phyloP scores from a whole-genome alignment of 768 basidiomycete species.

The Hydnomerulius pinastri region DNA sequence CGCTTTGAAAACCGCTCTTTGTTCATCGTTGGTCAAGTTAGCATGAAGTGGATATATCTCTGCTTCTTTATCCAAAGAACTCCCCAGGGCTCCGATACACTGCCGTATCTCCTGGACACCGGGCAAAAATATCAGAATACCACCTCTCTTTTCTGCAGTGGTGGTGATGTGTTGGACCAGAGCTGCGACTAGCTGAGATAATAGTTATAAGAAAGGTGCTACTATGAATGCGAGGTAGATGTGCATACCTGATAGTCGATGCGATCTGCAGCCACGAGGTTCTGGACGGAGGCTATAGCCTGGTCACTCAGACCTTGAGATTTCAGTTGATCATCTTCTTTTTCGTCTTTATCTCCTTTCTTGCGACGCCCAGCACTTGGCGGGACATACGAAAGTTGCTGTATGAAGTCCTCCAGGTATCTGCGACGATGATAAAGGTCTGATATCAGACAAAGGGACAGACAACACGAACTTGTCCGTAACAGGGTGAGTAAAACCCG shows the following conservation, averaged over 20 bases:
- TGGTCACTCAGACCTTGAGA: constrained; percentile 54
- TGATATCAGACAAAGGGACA: neutral
- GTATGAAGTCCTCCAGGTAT: constrained; percentile 81
- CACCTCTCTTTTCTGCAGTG: constrained; percentile 49
- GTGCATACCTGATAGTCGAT: constrained; percentile 72
- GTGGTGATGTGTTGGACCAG: constrained; percentile 64
- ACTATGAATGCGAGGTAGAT: neutral
- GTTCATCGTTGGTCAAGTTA: constrained; percentile 83
- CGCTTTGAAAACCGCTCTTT: constrained; percentile 70
- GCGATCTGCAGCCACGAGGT: constrained; percentile 57
- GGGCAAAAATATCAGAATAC: constrained; percentile 86
- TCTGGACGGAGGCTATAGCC: constrained; percentile 56
- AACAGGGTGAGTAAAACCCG: constrained; percentile 80
- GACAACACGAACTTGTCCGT: constrained; percentile 57
- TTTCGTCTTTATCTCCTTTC: constrained; percentile 35
- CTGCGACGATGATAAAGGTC: constrained; percentile 37
- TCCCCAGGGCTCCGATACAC: constrained; percentile 63
- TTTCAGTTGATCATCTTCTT: constrained; percentile 49
- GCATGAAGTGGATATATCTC: constrained; percentile 84
- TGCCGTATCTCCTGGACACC: constrained; percentile 87
- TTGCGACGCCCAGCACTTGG: constrained; percentile 35
- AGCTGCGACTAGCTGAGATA: constrained; percentile 59
- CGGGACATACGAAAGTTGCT: constrained; percentile 56
- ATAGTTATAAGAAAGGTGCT: neutral
- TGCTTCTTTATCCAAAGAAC: constrained; percentile 33